Evolutionary conservation across 805 yeast genomes (phyloP).

Genomic region (Pichia thaimueangensis): DNA sequence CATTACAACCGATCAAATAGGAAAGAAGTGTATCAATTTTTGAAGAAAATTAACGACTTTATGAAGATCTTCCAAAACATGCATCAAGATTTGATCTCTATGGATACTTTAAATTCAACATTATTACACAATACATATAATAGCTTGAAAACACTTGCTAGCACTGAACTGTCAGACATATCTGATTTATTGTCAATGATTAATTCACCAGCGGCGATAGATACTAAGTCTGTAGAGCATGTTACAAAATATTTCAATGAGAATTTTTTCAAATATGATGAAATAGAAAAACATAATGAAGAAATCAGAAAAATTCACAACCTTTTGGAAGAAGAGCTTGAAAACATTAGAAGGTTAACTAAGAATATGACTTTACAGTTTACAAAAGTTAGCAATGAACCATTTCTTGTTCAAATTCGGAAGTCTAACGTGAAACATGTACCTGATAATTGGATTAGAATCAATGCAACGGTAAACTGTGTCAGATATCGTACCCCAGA

Average conservation of each 20-base stretch:
- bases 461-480: slow-evolving; percentile 60
- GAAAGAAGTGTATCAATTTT: slow-evolving; percentile 50
- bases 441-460: slow-evolving; percentile 74
- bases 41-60: slow-evolving; percentile 40
- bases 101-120: slow-evolving; percentile 17
- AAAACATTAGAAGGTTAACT: slow-evolving; percentile 36
- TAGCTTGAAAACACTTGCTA: slow-evolving; percentile 1
- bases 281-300: slow-evolving; percentile 34
- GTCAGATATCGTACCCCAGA: slow-evolving; percentile 69
- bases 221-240: slow-evolving; percentile 37
- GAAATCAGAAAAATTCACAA: slow-evolving; percentile 39
- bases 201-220: slow-evolving; percentile 44
- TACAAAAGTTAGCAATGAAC: slow-evolving; percentile 37
- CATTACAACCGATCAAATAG: slow-evolving; percentile 55
- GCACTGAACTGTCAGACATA: slow-evolving; percentile 1
- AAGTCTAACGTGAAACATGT: slow-evolving; percentile 48
- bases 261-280: slow-evolving; percentile 34
- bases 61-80: slow-evolving; percentile 25
- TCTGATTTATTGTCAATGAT: slow-evolving; percentile 35
- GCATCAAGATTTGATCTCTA: slow-evolving; percentile 15
- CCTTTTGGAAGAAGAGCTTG: slow-evolving; percentile 49
- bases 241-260: slow-evolving; percentile 35
- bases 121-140: slow-evolving; percentile 8
- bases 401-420: slow-evolving; percentile 71
- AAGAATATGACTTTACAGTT: slow-evolving; percentile 13